Conservation (phyloP, 1,284 basidiomycete species). For the Bondarzewia mesenterica region DNA sequence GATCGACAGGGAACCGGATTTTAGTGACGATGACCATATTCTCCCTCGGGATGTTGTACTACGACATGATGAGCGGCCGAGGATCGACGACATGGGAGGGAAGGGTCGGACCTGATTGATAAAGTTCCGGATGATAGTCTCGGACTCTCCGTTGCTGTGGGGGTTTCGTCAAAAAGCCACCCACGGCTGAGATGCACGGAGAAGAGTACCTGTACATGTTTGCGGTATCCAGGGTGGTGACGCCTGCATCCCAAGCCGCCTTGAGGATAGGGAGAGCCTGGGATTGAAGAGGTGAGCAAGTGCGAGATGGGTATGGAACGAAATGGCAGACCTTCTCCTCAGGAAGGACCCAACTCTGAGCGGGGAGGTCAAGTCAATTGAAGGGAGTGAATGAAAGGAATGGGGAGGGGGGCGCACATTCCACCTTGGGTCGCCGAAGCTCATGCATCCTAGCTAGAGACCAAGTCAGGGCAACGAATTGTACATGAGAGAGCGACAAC, state of each 20-base stretch:
- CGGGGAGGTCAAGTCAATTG: neutral
- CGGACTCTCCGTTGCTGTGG: constrained; percentile 41
- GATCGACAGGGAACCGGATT: constrained; percentile 18
- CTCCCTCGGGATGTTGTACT: constrained; percentile 49
- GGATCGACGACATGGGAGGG: too few species aligned
- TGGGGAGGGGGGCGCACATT: constrained; percentile 13
- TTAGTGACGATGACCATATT: constrained; percentile 41
- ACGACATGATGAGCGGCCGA: neutral
- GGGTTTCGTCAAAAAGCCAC: too few species aligned
- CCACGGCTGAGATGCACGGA: too few species aligned
- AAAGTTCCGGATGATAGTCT: constrained; percentile 42
- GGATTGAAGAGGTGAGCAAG: neutral
- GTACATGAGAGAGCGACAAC: constrained; percentile 19
- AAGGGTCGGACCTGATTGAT: constrained; percentile 43
- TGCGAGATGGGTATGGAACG: too few species aligned
- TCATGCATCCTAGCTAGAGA: constrained; percentile 37
- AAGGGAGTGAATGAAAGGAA: neutral
- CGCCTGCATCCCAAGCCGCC: constrained; percentile 37
- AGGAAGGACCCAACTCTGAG: constrained; percentile 33
- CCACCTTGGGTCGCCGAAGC: constrained; percentile 34
- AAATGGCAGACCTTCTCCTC: constrained; percentile 24
- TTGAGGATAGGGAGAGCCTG: constrained; percentile 30
- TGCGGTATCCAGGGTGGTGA: constrained; percentile 48
- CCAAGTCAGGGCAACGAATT: neutral
- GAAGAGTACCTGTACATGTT: constrained; percentile 54